These are phyloP conservation scores for Priceomyces castillae DNA, from an alignment of 805 yeast genomes.

Conservation along the genomic window DNA sequence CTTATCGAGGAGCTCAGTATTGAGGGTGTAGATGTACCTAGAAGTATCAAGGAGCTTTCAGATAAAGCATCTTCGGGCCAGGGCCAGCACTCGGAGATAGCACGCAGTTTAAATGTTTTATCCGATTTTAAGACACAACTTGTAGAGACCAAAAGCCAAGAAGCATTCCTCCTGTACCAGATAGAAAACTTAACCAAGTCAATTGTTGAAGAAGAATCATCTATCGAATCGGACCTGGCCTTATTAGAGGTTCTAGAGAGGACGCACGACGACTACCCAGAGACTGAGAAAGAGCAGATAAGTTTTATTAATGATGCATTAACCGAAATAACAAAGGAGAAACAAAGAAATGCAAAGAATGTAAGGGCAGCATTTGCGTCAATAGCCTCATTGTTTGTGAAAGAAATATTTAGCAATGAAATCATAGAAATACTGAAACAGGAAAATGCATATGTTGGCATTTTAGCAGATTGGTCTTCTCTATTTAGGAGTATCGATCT, in stretches of 20 bases:
- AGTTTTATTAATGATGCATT: background rate
- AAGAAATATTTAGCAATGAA: conserved; percentile 9
- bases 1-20: conserved; percentile 36
- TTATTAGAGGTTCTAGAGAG: conserved; percentile 1
- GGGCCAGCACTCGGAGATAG: conserved; percentile 7
- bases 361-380: conserved; percentile 12
- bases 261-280: background rate
- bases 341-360: background rate
- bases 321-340: background rate
- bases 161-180: conserved; percentile 10
- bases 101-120: conserved; percentile 10
- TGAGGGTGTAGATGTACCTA: conserved; percentile 35
- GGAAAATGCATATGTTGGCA: conserved; percentile 5
- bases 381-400: conserved; percentile 4
- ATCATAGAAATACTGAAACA: conserved; percentile 5
- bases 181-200: conserved; percentile 4
- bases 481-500: conserved; percentile 11
- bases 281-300: conserved; percentile 1
- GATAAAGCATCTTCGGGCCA: conserved; percentile 16
- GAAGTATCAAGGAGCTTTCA: conserved; percentile 29
- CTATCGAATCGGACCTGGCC: background rate
- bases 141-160: conserved; percentile 11
- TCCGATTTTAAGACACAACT: conserved; percentile 14
- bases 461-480: conserved; percentile 15
- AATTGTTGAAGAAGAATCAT: background rate